Evolutionary conservation across 495 filamentous ascomycete species (phyloP), one percentile per base, ranked within the genome.

Genomic region (Trichoderma virens): DNA sequence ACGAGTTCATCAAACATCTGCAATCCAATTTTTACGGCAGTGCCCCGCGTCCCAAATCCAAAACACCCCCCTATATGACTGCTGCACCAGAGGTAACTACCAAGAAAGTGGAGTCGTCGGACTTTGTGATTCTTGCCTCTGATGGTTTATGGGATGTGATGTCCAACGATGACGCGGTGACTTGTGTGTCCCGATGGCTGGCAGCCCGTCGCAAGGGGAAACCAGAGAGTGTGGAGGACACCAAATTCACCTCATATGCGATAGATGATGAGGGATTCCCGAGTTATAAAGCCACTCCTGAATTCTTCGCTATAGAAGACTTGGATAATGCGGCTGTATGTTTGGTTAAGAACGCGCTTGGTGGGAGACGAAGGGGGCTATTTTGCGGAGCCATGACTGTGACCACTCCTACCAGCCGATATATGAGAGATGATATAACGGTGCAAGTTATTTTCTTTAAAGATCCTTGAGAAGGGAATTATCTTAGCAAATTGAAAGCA

Each of bases 131-230:
- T 62, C 74, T 89, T 68, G 86, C 84, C 20, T 81, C 79, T 3
- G 86, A 89, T 65, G 87, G 87, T 5, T 61, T 90, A 34, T 90
- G 87, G 86, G 85, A 88, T 67, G 70, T 71, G 43, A 74, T 89
- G 38, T 77, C 80, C 9, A 86, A 70, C 66, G 75, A 83, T 65
- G 78, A 90, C 70, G 85, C 82, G 2, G 87, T 89, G 0, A 71
- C 79, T 4, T 70, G 86, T 3, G 82, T 89, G 2, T 80, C 76
- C 25, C 71, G 68, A 60, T 90, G 85, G 86, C 61, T 85, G 18
- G 78, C 81, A 23, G 69, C 69, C 65, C 73, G 68, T 13, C 60
- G 39, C 1, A 38, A 34, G 13, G 67, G 60, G 3, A 65, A 64
- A 25, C 56, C 72, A 39, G 62, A 64, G 32, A 59, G 63, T 63